Conservation (phyloP, 192 early-diverging fungal species). For the Umbelopsis isabellina region DNA sequence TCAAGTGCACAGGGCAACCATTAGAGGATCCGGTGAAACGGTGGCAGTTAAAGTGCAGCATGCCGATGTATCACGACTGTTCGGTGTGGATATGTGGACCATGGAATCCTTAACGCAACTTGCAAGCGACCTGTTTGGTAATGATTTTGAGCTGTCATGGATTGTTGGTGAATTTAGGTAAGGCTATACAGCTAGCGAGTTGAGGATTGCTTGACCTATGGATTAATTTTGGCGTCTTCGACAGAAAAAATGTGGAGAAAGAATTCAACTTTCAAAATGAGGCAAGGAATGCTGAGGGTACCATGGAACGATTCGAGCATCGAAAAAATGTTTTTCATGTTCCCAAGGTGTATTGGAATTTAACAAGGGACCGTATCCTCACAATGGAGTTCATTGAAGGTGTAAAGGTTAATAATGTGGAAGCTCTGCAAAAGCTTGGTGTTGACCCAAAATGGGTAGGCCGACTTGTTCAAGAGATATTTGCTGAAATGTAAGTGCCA, state of each 20-base stretch:
- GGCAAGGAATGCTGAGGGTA: conserved; percentile 66
- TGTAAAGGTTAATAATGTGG: conserved; percentile 52
- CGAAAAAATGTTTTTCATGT: conserved; percentile 42
- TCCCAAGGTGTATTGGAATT: conserved; percentile 50
- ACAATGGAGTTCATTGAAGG: conserved; percentile 59
- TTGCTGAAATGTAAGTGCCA: conserved; percentile 49
- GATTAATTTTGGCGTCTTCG: neutral
- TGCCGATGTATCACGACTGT: conserved; percentile 65
- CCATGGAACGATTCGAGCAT: conserved; percentile 49
- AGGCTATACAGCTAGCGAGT: conserved; percentile 50
- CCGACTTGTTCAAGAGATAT: conserved; percentile 45
- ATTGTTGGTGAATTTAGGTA: conserved; percentile 83
- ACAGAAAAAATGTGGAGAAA: conserved; percentile 6
- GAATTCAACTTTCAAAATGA: conserved; percentile 90
- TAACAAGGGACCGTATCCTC: conserved; percentile 47
- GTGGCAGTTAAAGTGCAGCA: conserved; percentile 97
- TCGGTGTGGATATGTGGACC: conserved; percentile 73
- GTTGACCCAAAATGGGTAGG: conserved; percentile 49
- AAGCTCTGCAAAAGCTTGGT: conserved; percentile 42
- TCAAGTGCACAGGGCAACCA: conserved; percentile 83
- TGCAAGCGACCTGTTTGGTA: conserved; percentile 70
- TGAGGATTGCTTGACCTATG: neutral
- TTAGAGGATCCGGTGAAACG: conserved; percentile 53
- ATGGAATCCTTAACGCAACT: conserved; percentile 65
- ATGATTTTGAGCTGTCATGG: conserved; percentile 92